Conservation (phyloP, 495 filamentous ascomycete species). For the Cladorrhinum samala region DNA sequence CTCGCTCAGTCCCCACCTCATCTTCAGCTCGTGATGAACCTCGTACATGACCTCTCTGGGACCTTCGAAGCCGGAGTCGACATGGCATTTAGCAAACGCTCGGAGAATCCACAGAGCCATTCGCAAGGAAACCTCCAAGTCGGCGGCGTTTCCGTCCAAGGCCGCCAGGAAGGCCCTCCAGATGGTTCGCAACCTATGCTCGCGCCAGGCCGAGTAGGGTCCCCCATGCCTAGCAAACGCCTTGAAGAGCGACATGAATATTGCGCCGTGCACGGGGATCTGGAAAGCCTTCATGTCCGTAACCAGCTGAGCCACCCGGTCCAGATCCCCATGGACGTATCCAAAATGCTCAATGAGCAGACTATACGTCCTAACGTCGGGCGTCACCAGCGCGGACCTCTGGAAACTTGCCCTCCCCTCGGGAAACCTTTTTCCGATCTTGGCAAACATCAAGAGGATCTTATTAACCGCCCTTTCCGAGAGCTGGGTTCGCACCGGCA, state of each 20-base stretch:
- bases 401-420: conserved; percentile 44
- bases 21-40: not conserved
- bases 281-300: conserved; percentile 57
- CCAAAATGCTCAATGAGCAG: conserved; percentile 56
- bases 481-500: conserved; percentile 37
- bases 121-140: conserved; percentile 43
- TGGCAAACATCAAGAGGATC: conserved; percentile 48
- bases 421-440: conserved; percentile 35
- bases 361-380: conserved; percentile 58
- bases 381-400: conserved; percentile 47
- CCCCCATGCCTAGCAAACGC: conserved; percentile 69
- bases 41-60: not conserved
- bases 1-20: not conserved
- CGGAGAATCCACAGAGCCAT: conserved; percentile 42
- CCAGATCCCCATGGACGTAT: conserved; percentile 49
- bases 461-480: conserved; percentile 49
- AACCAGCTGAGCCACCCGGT: conserved; percentile 49
- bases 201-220: conserved; percentile 59
- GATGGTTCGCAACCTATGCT: conserved; percentile 47
- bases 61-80: not conserved
- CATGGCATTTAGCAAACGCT: conserved; percentile 38
- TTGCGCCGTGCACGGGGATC: conserved; percentile 52
- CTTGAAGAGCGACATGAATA: conserved; percentile 64
- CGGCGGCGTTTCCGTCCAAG: conserved; percentile 30
- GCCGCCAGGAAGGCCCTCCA: conserved; percentile 38